These are phyloP conservation scores for Backusella sp. DNA, from an alignment of 192 early-diverging fungal genomes.

Conservation along the genomic window DNA sequence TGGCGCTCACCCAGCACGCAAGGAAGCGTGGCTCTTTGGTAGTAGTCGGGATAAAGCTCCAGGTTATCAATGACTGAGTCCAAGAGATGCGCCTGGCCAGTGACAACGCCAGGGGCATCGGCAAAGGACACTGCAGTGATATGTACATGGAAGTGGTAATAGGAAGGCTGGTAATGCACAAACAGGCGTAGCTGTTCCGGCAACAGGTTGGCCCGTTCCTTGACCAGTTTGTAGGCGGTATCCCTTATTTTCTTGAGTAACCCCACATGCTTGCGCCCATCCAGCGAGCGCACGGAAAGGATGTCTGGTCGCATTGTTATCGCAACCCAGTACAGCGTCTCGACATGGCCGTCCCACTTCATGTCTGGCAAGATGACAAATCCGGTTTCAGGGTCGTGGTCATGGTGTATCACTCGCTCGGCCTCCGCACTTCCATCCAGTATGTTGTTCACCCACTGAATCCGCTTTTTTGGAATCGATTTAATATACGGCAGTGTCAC, in stretches of 20 bases:
- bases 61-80: constrained; percentile 58
- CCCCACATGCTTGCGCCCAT: constrained; percentile 44
- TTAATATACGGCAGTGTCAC: constrained; percentile 63
- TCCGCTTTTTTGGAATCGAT: constrained; percentile 51
- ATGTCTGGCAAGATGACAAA: constrained; percentile 79
- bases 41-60: constrained; percentile 49
- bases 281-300: constrained; percentile 62
- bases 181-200: constrained; percentile 65
- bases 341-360: constrained; percentile 75
- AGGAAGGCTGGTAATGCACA: constrained; percentile 80
- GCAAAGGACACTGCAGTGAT: constrained; percentile 63
- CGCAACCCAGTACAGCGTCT: constrained; percentile 65
- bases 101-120: constrained; percentile 51
- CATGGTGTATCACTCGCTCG: constrained; percentile 64
- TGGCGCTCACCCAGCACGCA: constrained; percentile 57
- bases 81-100: constrained; percentile 68
- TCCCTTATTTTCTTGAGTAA: constrained; percentile 62
- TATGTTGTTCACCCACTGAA: constrained; percentile 83
- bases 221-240: constrained; percentile 46
- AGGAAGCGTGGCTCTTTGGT: constrained; percentile 57
- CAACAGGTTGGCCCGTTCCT: constrained; percentile 44
- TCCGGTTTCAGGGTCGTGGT: constrained; percentile 55
- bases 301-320: constrained; percentile 58
- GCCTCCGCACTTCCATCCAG: constrained; percentile 60
- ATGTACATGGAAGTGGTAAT: constrained; percentile 83